These are phyloP conservation scores for Penicillium diatomitis DNA, from an alignment of 495 filamentous ascomycete genomes.

Conservation along the genomic window DNA sequence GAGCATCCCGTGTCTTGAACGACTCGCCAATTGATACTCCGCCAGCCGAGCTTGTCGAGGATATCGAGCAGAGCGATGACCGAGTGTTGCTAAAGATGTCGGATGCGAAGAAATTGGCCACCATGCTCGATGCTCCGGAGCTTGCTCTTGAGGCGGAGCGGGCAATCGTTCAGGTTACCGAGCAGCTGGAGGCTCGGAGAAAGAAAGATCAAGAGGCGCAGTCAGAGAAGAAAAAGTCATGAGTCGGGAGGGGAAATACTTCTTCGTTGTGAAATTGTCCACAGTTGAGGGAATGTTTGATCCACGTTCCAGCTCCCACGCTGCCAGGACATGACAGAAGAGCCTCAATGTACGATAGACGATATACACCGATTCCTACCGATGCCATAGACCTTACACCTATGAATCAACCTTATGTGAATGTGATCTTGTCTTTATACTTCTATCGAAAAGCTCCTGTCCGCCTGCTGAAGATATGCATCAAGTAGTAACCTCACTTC, in stretches of 20 bases:
- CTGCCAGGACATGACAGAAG: no score
- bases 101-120: slow-evolving; percentile 53
- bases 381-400: no score
- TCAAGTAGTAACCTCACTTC: no score
- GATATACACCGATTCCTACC: no score
- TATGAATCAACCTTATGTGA: no score
- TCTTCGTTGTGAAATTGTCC: background rate
- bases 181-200: slow-evolving; percentile 47
- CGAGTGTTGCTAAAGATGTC: slow-evolving; percentile 50
- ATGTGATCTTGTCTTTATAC: no score
- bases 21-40: slow-evolving; percentile 14
- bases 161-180: slow-evolving; percentile 79
- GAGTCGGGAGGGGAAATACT: background rate
- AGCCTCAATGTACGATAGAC: no score
- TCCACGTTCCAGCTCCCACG: no score
- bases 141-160: slow-evolving; percentile 83
- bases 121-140: slow-evolving; percentile 67
- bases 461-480: no score
- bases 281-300: background rate
- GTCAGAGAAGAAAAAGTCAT: slow-evolving; percentile 21
- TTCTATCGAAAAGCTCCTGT: no score
- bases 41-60: slow-evolving; percentile 27
- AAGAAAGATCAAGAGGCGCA: slow-evolving; percentile 23
- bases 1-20: slow-evolving; percentile 20
- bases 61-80: slow-evolving; percentile 41